phyloP scores from a whole-genome alignment of 1,139 yeast genomes.

The Cylindricascospora bacillispora region DNA sequence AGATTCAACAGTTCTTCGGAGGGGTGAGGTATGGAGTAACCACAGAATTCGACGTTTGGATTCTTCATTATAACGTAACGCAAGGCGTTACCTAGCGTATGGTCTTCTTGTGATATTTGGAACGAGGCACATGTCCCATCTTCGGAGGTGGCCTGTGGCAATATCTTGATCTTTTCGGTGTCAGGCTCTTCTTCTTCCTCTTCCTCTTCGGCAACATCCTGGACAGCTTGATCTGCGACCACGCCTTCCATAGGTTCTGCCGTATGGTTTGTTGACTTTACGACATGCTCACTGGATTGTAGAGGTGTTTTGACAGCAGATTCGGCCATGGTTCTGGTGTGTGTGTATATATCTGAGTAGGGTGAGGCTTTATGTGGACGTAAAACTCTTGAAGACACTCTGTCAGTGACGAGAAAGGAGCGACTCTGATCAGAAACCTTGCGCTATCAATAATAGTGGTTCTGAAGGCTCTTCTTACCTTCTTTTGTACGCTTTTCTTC shows the following conservation, averaged over 20 bases:
- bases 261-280: conserved; percentile 2
- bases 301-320: too few species aligned
- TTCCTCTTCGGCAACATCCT: conserved; percentile 16
- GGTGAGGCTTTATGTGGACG: too few species aligned
- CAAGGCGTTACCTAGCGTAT: conserved; percentile 86
- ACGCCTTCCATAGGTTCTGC: conserved; percentile 1
- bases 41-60: conserved; percentile 96
- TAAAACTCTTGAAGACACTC: too few species aligned
- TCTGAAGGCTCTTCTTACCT: too few species aligned
- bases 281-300: conserved; percentile 1
- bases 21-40: conserved; percentile 98
- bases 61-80: conserved; percentile 93
- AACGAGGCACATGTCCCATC: conserved; percentile 95
- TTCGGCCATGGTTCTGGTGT: too few species aligned
- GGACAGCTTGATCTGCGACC: conserved; percentile 8
- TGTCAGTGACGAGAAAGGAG: too few species aligned
- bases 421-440: too few species aligned
- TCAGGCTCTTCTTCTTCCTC: conserved; percentile 28
- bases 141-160: conserved; percentile 80
- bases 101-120: conserved; percentile 87
- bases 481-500: too few species aligned
- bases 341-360: too few species aligned
- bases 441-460: too few species aligned
- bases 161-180: conserved; percentile 31
- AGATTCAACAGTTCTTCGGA: conserved; percentile 82